Conservation (phyloP, 1,284 basidiomycete genomes). For the Ceratobasidium sp. region DNA sequence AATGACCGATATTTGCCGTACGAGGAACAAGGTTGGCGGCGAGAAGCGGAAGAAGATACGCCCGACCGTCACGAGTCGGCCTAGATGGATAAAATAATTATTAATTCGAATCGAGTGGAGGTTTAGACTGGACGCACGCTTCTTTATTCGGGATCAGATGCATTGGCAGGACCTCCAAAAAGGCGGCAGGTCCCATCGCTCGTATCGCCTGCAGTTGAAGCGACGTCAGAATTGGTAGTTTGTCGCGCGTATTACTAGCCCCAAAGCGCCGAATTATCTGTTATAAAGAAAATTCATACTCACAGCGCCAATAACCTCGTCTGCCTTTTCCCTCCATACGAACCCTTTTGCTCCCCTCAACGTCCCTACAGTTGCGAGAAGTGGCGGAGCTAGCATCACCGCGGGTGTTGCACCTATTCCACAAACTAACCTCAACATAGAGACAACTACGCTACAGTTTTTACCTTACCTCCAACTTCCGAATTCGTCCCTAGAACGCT, state of each 20-base stretch:
- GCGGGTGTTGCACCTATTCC: constrained; percentile 21
- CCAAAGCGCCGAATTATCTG: no score
- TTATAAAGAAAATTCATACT: constrained; percentile 2
- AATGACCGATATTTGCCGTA: constrained; percentile 87
- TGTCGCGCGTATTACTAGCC: no score
- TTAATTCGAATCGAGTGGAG: constrained; percentile 39
- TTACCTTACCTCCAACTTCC: constrained; percentile 62
- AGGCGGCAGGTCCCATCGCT: constrained; percentile 85
- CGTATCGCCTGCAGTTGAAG: constrained; percentile 74
- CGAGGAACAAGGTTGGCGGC: constrained; percentile 63
- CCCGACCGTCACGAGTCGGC: constrained; percentile 64
- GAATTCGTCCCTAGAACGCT: constrained; percentile 27
- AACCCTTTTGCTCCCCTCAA: constrained; percentile 85
- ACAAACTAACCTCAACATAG: background rate
- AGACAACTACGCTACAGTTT: constrained; percentile 51
- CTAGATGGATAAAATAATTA: constrained; percentile 37
- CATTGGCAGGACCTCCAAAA: constrained; percentile 85
- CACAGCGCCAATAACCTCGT: constrained; percentile 75
- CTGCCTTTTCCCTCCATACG: constrained; percentile 91
- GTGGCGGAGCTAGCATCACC: constrained; percentile 54
- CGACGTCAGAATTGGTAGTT: no score
- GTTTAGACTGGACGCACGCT: constrained; percentile 65
- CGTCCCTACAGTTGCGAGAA: constrained; percentile 82
- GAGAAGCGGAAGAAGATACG: constrained; percentile 93
- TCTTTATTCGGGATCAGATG: constrained; percentile 82